These are phyloP conservation scores for Medicago truncatula DNA, from an alignment of 306 rosid species.

Conservation along the genomic window MtrunA17r5.0-ANR NC_053048.1:34379001-34379500, in stretches of 20 bases:
- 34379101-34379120: not conserved
- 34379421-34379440: conserved; percentile 26
- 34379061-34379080: not conserved
- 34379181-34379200: not conserved
- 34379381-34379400: conserved; percentile 79
- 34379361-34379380: conserved; percentile 98
- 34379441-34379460: conserved; percentile 8
- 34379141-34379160: not conserved
- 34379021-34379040: not conserved
- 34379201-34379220: not conserved
- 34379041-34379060: not conserved
- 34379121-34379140: not conserved
- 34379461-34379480: conserved; percentile 7
- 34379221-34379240: not conserved
- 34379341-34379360: conserved; percentile 92
- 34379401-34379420: conserved; percentile 29
- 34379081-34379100: not conserved
- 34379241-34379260: not conserved
- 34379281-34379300: conserved; percentile 30
- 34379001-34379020: not conserved
- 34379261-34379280: conserved; percentile 17
- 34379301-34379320: conserved; percentile 76
- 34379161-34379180: not conserved
- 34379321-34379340: conserved; percentile 90
- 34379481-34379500: conserved; percentile 2